These are phyloP conservation scores for Backusella psychrophila DNA, from an alignment of 192 early-diverging fungal species.

Conservation along the genomic window DNA sequence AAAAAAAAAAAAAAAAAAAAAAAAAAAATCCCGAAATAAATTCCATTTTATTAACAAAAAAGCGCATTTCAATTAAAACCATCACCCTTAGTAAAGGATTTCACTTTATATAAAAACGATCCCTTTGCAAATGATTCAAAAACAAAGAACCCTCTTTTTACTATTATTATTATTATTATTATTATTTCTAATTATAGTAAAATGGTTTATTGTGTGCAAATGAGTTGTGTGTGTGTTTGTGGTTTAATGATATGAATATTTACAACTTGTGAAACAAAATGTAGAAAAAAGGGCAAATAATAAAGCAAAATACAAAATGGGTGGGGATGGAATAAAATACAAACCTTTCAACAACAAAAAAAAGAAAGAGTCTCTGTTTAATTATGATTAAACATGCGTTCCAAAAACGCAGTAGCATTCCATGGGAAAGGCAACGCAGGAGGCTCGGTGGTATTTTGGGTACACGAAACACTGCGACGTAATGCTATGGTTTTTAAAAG, in stretches of 20 bases:
- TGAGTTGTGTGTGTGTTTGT: background rate
- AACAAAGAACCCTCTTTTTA: background rate
- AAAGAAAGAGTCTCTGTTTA: background rate
- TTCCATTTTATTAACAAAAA: background rate
- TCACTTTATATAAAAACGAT: background rate
- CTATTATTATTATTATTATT: too few relatives aligned
- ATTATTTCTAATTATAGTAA: too few relatives aligned
- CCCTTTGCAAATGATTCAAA: background rate
- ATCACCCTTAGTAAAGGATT: background rate
- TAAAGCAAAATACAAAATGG: too few relatives aligned
- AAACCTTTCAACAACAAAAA: too few relatives aligned
- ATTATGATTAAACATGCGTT: conserved; percentile 9
- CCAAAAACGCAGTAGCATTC: conserved; percentile 16
- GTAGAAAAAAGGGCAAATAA: too few relatives aligned
- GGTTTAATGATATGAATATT: background rate
- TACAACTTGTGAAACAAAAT: background rate
- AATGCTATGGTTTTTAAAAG: background rate
- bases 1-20: too few relatives aligned
- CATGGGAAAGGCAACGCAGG: background rate
- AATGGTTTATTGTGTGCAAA: background rate
- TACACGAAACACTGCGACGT: background rate
- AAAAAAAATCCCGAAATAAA: background rate
- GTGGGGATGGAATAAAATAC: background rate
- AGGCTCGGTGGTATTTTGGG: background rate
- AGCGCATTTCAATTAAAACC: background rate